These are phyloP conservation scores for Fragosphaeria purpurea DNA, from an alignment of 2,329 filamentous ascomycete genomes.

Conservation along the genomic window DNA sequence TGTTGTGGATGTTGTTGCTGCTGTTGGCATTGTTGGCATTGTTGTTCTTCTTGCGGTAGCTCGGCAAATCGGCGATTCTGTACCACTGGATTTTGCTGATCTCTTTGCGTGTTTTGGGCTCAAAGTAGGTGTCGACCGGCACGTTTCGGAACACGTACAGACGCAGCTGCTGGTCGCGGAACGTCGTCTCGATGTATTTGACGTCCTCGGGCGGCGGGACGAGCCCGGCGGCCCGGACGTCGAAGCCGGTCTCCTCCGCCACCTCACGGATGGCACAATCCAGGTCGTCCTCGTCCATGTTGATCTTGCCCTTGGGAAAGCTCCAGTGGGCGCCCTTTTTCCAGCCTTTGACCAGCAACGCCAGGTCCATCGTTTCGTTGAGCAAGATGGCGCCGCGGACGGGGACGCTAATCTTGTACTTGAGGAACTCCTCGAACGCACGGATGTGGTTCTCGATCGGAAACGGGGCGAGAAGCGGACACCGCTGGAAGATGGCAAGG, in stretches of 20 bases:
- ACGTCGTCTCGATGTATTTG: conserved; percentile 79
- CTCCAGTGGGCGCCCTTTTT: conserved; percentile 96
- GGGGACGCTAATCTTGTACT: conserved; percentile 89
- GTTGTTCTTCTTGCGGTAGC: conserved; percentile 55
- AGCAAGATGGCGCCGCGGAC: conserved; percentile 90
- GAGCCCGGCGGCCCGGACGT: conserved; percentile 65
- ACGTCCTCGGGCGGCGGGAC: conserved; percentile 61
- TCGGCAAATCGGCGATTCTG: conserved; percentile 76
- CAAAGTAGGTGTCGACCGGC: conserved; percentile 77
- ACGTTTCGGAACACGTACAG: conserved; percentile 88
- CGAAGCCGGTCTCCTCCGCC: conserved; percentile 90
- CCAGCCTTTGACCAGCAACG: conserved; percentile 92
- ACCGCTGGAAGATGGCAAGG: conserved; percentile 85
- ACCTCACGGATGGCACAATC: conserved; percentile 92
- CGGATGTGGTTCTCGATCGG: conserved; percentile 66
- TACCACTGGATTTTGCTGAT: conserved; percentile 98
- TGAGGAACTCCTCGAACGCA: conserved; percentile 84
- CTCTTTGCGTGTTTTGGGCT: conserved; percentile 87
- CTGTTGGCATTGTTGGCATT: conserved; percentile 31
- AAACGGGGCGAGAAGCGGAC: conserved; percentile 75
- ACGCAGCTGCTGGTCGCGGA: conserved; percentile 86
- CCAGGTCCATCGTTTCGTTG: conserved; percentile 88
- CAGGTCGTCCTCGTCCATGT: conserved; percentile 89
- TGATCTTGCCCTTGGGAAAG: conserved; percentile 94
- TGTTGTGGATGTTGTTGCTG: conserved; percentile 33